These are phyloP conservation scores for Astrothelium subdiscretum DNA, from an alignment of 495 filamentous ascomycete species.

Conservation along the genomic window DNA sequence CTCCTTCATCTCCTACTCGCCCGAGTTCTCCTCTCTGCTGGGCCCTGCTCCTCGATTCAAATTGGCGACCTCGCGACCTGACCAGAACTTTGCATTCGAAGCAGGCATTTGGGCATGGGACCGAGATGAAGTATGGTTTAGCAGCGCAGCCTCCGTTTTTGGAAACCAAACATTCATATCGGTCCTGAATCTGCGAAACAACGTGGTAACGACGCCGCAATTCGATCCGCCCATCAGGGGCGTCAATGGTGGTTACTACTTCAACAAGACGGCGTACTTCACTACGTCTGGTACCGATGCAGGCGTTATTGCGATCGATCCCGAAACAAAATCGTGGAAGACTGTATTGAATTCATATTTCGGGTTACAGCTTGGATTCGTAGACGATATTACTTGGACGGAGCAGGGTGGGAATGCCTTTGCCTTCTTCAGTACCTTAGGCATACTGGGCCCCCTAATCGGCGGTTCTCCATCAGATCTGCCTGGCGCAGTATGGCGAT, in stretches of 20 bases:
- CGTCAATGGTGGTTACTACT: slow-evolving; percentile 1
- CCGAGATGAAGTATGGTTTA: slow-evolving; percentile 3
- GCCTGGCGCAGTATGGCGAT: slow-evolving; percentile 2
- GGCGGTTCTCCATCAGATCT: background rate
- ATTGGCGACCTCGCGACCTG: background rate
- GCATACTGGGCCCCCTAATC: background rate
- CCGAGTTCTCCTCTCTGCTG: background rate
- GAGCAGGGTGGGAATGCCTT: background rate
- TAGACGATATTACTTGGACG: background rate
- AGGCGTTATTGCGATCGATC: background rate
- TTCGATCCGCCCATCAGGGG: background rate
- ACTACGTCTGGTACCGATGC: background rate
- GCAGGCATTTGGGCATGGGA: background rate
- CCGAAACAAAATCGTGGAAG: background rate
- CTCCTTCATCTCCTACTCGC: background rate
- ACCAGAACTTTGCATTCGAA: slow-evolving; percentile 2
- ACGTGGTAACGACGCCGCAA: background rate
- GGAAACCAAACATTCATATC: background rate
- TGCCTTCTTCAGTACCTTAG: background rate
- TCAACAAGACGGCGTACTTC: slow-evolving; percentile 1
- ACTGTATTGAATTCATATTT: slow-evolving; percentile 1
- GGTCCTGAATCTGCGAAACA: background rate
- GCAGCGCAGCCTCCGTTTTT: background rate
- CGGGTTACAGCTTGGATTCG: background rate
- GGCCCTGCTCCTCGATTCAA: background rate